Evolutionary conservation across 495 filamentous ascomycete species (phyloP), one percentile per base, ranked within the genome.

Genomic region (Tuber umbilicatum): DNA sequence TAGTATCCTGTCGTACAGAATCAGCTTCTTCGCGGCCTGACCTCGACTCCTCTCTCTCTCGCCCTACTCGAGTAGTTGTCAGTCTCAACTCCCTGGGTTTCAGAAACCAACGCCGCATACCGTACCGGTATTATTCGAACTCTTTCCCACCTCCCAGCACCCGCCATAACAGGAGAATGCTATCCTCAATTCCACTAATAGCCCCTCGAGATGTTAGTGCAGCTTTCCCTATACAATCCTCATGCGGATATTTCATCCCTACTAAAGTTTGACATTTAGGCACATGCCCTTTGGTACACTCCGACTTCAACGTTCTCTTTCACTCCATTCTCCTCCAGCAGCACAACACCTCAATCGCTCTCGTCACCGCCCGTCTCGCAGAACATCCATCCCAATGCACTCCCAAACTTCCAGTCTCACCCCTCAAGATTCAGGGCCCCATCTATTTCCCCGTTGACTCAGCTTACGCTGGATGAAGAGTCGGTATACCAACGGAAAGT

Each of bases 151-250:
- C 31, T 60, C 31, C 5, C 50, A 3, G 16, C 50, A 14, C 12
- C 50, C 27, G 9, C n/a, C 12, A 60, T 60, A 60, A 60, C 31
- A 60, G 42, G 6, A 73, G 75, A 78, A 75, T 88, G 87, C 87
- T 92, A 80, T 86, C 89, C 47, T 87, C 91, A 43, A 87, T 94
- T n/a, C 91, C 92, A 16, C 87, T 89, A 76, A 86, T 94, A 74
- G 86, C 87, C 50, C 91, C 92, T 37, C 90, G 88, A 78, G 90
- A 92, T 77, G 92, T 93, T 87, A 81, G 88, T 84, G 35, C 45
- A 39, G 38, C 35, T 72, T 39, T 47, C 41, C 70, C 60, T 55
- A n/a, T 68, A 12, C 16, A 40, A 47, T 43, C 35, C 5, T 19
- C 47, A 42, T 50, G 35, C 71, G 47, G 27, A 47, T 50, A 47